These are phyloP conservation scores for Hymenochaete sp. DNA, from an alignment of 1,284 basidiomycete species.

Conservation along the genomic window DNA sequence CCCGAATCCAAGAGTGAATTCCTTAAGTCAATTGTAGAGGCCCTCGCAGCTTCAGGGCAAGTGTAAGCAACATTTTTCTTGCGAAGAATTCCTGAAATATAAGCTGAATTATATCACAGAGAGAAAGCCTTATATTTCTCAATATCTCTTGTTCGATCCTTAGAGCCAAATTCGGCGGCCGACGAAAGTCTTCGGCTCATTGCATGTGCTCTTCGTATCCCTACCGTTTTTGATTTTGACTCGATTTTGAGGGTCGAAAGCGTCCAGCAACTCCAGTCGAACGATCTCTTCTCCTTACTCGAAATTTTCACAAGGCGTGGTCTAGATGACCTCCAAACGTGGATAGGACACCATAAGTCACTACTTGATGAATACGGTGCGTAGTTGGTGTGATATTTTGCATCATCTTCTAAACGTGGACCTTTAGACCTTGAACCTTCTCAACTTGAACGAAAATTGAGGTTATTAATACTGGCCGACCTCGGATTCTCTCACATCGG, in stretches of 20 bases:
- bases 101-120: constrained; percentile 28
- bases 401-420: neutral
- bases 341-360: constrained; percentile 47
- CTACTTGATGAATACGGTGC: constrained; percentile 53
- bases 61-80: constrained; percentile 40
- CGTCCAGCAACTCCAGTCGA: constrained; percentile 58
- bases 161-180: constrained; percentile 45
- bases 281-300: constrained; percentile 60
- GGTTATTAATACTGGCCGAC: constrained; percentile 71
- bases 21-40: constrained; percentile 57
- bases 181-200: constrained; percentile 57
- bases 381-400: constrained; percentile 23
- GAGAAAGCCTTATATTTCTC: constrained; percentile 55
- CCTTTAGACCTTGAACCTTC: constrained; percentile 40
- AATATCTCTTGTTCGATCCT: constrained; percentile 50
- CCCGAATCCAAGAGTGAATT: constrained; percentile 62
- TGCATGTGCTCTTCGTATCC: constrained; percentile 59
- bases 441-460: constrained; percentile 73
- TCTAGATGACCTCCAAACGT: constrained; percentile 55
- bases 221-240: constrained; percentile 73
- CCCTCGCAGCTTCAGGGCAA: constrained; percentile 50
- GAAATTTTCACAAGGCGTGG: constrained; percentile 65
- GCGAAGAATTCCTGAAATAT: neutral
- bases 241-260: constrained; percentile 71
- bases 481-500: constrained; percentile 73